Base-by-base conservation (phyloP, 148 eudicot genomes). In the Agrostemma githago region DNA sequence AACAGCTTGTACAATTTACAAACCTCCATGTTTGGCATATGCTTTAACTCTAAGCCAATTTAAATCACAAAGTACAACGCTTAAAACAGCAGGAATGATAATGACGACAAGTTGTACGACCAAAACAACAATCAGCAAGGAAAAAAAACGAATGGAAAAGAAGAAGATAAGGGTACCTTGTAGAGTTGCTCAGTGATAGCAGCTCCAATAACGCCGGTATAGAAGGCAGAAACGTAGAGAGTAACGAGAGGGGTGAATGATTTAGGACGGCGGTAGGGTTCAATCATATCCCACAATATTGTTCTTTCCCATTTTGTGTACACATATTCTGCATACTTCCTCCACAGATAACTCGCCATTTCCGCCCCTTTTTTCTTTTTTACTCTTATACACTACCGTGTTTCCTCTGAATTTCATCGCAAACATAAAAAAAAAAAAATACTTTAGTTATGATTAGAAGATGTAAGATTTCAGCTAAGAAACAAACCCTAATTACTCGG, bases 301-400 rank as follows among this genome's bases (percentile, higher is more conserved):
- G 86, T 88, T 70, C 79, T 89, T 76, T 94, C 91, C 98, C 95
- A 91, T 81, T 88, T 94, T 0, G 84, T 79, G 72, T 84, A 80
- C 43, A 87, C 66, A 79, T 91, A 83, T 79, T 94, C 94, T 21
- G 97, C 97, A 84, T 94, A 91, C 83, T 89, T 94, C 74, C 85
- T 86, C 98, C 98, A 94, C 64, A 94, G 63, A 76, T 94, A 89
- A 80, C 90, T 91, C 6, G 97, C 72, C 98, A 90, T 90, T 68
- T 20, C 4, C 43, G 43, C 20, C 62, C 34, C 34, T 26, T 26
- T 26, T 41, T 46, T 58, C 15, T 12, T 39, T 42, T 21, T 34
- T 17, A 42, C 72, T 17, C 79, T 78, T 72, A 72, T 62, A 9
- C 11, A 46, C 51, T 26, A 26, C 34, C 1, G 51, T 46, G 21